These are phyloP conservation scores for Termitomyces sp. DNA, from an alignment of 768 basidiomycete genomes.

Conservation along the genomic window DNA sequence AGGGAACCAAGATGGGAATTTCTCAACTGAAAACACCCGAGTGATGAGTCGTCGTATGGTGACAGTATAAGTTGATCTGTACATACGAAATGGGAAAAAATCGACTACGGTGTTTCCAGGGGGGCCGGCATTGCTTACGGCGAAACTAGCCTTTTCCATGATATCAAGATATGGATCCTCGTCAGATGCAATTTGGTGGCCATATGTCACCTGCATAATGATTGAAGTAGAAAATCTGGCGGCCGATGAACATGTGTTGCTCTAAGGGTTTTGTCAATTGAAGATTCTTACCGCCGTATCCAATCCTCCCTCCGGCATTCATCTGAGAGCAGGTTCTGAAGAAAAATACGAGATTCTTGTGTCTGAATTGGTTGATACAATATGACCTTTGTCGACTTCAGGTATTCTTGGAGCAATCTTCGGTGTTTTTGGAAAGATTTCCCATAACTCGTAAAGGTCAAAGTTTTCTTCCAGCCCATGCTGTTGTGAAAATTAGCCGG, in stretches of 20 bases:
- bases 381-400: constrained; percentile 14
- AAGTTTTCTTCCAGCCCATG: constrained; percentile 6
- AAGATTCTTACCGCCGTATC: constrained; percentile 8
- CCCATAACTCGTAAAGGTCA: constrained; percentile 17
- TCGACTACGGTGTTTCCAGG: constrained; percentile 13
- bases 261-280: too few relatives aligned
- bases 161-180: constrained; percentile 32
- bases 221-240: constrained; percentile 10
- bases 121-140: constrained; percentile 19
- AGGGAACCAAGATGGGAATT: constrained; percentile 30
- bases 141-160: constrained; percentile 23
- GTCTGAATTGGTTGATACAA: constrained; percentile 15
- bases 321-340: constrained; percentile 20
- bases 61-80: too few relatives aligned
- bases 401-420: constrained; percentile 18
- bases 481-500: background rate
- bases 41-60: background rate
- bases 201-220: constrained; percentile 25
- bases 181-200: constrained; percentile 22
- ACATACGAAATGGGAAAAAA: constrained; percentile 22
- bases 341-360: constrained; percentile 23
- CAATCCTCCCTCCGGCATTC: constrained; percentile 19
- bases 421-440: constrained; percentile 19
- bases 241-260: too few relatives aligned
- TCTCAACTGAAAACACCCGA: constrained; percentile 17